Evolutionary conservation across 208 protist genomes (phyloP).

Genomic region (Endotrypanum monterogeii): DNA sequence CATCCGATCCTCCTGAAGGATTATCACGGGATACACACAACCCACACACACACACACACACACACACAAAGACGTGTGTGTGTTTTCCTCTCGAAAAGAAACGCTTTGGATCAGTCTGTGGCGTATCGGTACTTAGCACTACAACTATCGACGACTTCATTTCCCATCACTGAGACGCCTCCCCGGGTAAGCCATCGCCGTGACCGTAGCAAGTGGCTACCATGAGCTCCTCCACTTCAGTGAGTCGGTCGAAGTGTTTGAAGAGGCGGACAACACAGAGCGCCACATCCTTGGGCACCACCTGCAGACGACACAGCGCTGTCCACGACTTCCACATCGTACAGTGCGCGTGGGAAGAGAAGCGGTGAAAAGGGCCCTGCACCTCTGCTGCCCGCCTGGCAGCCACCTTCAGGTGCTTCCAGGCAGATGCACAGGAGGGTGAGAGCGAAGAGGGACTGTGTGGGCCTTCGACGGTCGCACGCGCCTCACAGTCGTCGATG

Average conservation of each 20-base stretch:
- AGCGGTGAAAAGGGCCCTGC: slow-evolving; percentile 9
- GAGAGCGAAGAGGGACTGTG: background rate
- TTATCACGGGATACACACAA: background rate
- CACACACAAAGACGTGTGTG: background rate
- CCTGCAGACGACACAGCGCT: slow-evolving; percentile 32
- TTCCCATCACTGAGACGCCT: background rate
- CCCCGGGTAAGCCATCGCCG: background rate
- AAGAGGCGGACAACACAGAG: slow-evolving; percentile 35
- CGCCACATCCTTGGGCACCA: slow-evolving; percentile 37
- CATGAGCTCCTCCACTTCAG: slow-evolving; percentile 78
- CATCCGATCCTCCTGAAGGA: background rate
- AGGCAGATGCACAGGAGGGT: background rate
- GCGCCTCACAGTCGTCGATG: background rate
- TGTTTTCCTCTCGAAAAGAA: background rate
- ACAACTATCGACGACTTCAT: slow-evolving; percentile 1
- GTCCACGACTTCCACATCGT: slow-evolving; percentile 57
- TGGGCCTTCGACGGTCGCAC: background rate
- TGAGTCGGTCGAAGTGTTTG: slow-evolving; percentile 30
- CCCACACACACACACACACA: too few relatives aligned
- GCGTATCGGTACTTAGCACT: background rate
- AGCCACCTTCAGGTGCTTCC: slow-evolving; percentile 2
- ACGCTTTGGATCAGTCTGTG: too few relatives aligned
- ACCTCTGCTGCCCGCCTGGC: background rate
- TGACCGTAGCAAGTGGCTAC: slow-evolving; percentile 32
- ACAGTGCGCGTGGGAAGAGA: slow-evolving; percentile 48